Conservation (phyloP, 805 yeast species). For the Ascoidea rubescens region DNA sequence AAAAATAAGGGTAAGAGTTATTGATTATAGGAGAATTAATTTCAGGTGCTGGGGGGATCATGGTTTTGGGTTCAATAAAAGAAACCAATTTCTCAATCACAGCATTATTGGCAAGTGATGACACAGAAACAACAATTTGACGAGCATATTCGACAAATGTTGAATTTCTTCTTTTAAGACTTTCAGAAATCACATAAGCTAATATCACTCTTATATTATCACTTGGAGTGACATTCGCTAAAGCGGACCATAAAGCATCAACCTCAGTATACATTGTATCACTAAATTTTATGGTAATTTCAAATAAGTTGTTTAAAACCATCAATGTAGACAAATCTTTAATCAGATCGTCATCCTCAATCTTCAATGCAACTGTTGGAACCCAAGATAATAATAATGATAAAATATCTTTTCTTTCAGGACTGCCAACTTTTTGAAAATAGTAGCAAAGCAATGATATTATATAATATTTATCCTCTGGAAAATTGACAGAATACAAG, state of each 20-base stretch:
- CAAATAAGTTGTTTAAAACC: conserved; percentile 73
- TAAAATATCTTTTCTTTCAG: conserved; percentile 59
- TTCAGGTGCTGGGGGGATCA: conserved; percentile 61
- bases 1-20: conserved; percentile 52
- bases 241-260: conserved; percentile 89
- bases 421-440: conserved; percentile 43
- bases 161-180: conserved; percentile 58
- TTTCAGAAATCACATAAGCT: conserved; percentile 52
- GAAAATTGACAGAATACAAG: conserved; percentile 46
- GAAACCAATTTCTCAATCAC: conserved; percentile 48
- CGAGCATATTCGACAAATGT: conserved; percentile 66
- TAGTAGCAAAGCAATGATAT: conserved; percentile 62
- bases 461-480: conserved; percentile 46
- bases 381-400: conserved; percentile 86
- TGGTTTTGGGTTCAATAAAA: conserved; percentile 69
- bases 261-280: conserved; percentile 71
- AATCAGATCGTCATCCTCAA: conserved; percentile 25
- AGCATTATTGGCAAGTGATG: conserved; percentile 34
- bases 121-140: conserved; percentile 69
- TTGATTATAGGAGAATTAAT: conserved; percentile 18
- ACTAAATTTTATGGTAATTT: conserved; percentile 68
- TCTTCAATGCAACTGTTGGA: conserved; percentile 58
- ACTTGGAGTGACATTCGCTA: conserved; percentile 61
- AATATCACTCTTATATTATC: conserved; percentile 61
- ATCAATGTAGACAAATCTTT: conserved; percentile 32